Base-by-base conservation (phyloP, 83 land plant genomes). In the Picea abies region DNA sequence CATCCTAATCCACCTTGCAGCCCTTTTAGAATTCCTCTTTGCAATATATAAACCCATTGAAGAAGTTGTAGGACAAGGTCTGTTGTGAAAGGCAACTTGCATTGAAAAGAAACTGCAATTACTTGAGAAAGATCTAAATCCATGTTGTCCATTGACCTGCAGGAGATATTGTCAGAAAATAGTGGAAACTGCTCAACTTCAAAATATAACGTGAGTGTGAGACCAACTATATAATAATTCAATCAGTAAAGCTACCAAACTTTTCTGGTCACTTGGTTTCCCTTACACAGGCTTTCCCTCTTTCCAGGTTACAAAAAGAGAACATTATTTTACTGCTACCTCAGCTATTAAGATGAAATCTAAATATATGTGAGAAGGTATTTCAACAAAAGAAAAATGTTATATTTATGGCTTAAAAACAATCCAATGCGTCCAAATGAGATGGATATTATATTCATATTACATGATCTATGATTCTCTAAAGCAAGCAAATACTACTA, bases 101-200 rank as follows among this genome's bases (percentile, higher is more conserved):
- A 70, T 70, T 20, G 39, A 70, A 35, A 16, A 19, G 7, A 70
- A 70, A 17, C 20, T 35, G 73, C 73, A 70, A 35, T 6, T 2
- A 16, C 39, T 70, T 70, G 73, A 35, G 39, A 26, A 32, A 32
- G 72, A 70, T 17, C 44, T 70, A 35, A 70, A 70, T 70, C 73
- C 73, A 37, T 25, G 47, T 25, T 70, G 73, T 41, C 73, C 20
- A 32, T 8, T 70, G 39, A 16, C 73, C 73, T 70, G 73, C 73
- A 70, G 73, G 44, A 70, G 73, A 22, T 41, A 37, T 70, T 70
- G 73, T 70, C n/a, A 70, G 73, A 70, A 70, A 70, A 35, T 70
- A 32, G 20, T 70, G 9, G 16, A 16, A 35, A 32, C 35, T 16
- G n/a, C n/a, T 8, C 19, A 1, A 12, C 17, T 9, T 70, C 2